A percentile compares a stretch with the other conserved stretches of the same genome.
phyloP scores from a whole-genome alignment of 176 grass and related monocot genomes.

The Aegilops sharonensis region DNA sequence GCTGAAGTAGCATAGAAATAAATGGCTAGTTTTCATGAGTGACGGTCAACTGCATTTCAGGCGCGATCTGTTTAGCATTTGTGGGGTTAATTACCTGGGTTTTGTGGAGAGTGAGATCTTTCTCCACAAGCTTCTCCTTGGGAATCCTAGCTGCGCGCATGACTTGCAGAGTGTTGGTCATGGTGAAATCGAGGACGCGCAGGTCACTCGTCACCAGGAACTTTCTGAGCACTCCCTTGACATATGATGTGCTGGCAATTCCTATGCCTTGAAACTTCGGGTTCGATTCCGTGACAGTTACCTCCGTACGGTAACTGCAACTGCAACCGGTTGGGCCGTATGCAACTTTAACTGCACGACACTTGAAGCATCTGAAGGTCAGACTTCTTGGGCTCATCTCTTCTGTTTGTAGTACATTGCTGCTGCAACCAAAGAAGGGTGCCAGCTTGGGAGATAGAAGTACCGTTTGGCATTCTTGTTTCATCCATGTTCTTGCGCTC shows the following conservation, averaged over 20 bases:
- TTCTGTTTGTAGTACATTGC: neutral
- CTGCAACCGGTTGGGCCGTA: too few relatives aligned
- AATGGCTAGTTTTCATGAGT: neutral
- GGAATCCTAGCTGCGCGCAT: neutral
- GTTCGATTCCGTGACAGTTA: too few relatives aligned
- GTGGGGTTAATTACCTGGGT: neutral
- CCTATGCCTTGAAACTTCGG: too few relatives aligned
- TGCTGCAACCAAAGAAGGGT: neutral
- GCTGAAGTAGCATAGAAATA: neutral
- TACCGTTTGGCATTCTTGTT: neutral
- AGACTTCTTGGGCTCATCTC: neutral
- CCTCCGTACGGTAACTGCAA: too few relatives aligned
- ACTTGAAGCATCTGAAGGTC: neutral
- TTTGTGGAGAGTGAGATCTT: neutral
- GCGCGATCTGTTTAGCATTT: neutral
- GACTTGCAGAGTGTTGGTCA: neutral
- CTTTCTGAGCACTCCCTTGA: neutral
- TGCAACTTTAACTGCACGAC: too few relatives aligned
- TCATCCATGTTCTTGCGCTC: neutral
- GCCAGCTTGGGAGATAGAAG: neutral
- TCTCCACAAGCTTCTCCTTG: neutral
- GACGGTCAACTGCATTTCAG: neutral
- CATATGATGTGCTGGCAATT: too few relatives aligned
- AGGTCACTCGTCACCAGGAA: conserved; percentile 4
- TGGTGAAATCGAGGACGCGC: neutral